phyloP scores from a whole-genome alignment of 164 flowering plant species.

The Macadamia tetraphylla region DNA sequence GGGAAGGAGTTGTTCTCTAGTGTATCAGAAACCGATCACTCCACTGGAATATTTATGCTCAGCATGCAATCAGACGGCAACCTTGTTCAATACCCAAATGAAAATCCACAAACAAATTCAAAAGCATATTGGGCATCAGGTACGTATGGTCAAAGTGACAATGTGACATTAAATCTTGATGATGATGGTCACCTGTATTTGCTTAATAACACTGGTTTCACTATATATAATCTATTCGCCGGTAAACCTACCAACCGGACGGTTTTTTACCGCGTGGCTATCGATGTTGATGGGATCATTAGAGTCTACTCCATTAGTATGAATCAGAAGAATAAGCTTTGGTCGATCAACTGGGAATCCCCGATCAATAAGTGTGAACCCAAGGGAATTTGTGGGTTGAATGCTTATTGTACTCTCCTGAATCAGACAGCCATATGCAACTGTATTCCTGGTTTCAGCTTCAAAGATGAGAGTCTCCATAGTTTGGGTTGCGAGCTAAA shows the following conservation, averaged over 20 bases:
- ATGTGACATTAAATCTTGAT: constrained; percentile 13
- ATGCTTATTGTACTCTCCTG: constrained; percentile 7
- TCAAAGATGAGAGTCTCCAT: background rate
- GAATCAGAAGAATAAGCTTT: background rate
- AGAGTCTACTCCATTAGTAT: constrained; percentile 6
- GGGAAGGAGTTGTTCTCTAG: constrained; percentile 1
- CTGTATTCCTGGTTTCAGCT: constrained; percentile 16
- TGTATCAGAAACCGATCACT: constrained; percentile 7
- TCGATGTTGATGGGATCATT: constrained; percentile 14
- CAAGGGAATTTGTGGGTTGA: constrained; percentile 13
- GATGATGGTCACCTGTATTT: constrained; percentile 11
- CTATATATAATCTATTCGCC: background rate
- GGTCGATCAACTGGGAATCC: constrained; percentile 2
- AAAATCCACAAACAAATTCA: background rate
- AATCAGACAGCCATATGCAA: background rate
- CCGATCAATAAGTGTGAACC: background rate
- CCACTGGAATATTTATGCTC: constrained; percentile 21
- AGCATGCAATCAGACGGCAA: constrained; percentile 24
- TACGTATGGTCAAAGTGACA: constrained; percentile 4
- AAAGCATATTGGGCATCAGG: constrained; percentile 17
- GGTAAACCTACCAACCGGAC: too few relatives aligned
- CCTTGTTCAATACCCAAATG: background rate
- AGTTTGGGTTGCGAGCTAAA: constrained; percentile 8
- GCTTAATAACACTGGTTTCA: constrained; percentile 5
- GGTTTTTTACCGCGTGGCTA: background rate